A percentile compares a stretch with the other conserved stretches of the same genome.
phyloP scores from a whole-genome alignment of 352 stramenopile species.

The Paralagenidium karlingii region DNA sequence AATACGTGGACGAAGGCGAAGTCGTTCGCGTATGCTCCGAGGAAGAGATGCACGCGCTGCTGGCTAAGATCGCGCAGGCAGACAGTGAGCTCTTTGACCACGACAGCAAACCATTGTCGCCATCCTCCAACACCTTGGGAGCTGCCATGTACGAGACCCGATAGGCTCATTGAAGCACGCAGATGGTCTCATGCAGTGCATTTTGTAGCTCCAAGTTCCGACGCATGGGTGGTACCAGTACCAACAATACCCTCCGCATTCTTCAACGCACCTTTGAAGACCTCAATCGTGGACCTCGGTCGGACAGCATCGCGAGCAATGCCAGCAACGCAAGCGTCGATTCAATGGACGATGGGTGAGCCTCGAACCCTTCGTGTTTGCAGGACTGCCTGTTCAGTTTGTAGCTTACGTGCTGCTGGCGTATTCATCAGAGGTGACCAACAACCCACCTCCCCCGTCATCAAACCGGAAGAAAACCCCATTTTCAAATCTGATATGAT shows the following conservation, averaged over 20 bases:
- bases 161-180: background rate
- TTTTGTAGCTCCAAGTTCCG: conserved; percentile 41
- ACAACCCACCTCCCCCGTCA: too few species aligned
- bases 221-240: conserved; percentile 43
- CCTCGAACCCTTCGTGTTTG: too few species aligned
- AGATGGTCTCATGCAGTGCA: background rate
- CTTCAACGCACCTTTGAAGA: conserved; percentile 65
- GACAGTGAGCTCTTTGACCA: conserved; percentile 33
- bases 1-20: conserved; percentile 50
- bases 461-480: conserved; percentile 46
- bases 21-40: conserved; percentile 55
- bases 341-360: background rate
- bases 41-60: conserved; percentile 39
- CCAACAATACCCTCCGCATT: conserved; percentile 56
- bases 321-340: conserved; percentile 13
- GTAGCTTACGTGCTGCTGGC: conserved; percentile 14
- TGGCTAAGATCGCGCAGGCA: conserved; percentile 50
- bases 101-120: conserved; percentile 33
- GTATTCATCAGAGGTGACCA: too few species aligned
- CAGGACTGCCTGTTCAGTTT: background rate
- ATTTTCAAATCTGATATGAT: conserved; percentile 57
- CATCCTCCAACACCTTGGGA: conserved; percentile 29
- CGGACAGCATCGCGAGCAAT: conserved; percentile 25
- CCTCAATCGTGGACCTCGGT: conserved; percentile 21
- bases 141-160: conserved; percentile 30